Conservation (phyloP, 2,329 filamentous ascomycete genomes). For the Periglandula ipomoeae region DNA sequence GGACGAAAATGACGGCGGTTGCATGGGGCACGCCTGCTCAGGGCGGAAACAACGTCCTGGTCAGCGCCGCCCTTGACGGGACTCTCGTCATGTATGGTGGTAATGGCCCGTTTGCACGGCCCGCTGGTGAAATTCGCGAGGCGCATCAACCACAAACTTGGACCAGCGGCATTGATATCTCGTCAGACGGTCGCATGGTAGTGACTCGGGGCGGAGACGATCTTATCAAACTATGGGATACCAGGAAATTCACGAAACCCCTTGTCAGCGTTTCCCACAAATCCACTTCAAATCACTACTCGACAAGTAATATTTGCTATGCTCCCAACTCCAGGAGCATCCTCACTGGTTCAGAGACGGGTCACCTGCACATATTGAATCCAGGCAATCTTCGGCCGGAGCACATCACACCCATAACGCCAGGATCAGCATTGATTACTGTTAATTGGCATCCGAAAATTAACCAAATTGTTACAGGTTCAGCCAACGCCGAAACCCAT, state of each 20-base stretch:
- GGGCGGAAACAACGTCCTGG: conserved; percentile 69
- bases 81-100: conserved; percentile 88
- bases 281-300: conserved; percentile 76
- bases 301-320: conserved; percentile 82
- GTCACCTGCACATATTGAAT: conserved; percentile 86
- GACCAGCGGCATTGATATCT: conserved; percentile 89
- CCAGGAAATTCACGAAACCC: conserved; percentile 85
- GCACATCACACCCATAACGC: conserved; percentile 80
- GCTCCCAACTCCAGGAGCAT: conserved; percentile 76
- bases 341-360: conserved; percentile 78
- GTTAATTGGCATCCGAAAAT: conserved; percentile 90
- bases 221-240: conserved; percentile 94
- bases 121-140: conserved; percentile 71
- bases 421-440: conserved; percentile 70
- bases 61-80: conserved; percentile 79
- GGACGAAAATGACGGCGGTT: conserved; percentile 89
- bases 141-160: conserved; percentile 79
- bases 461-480: conserved; percentile 93
- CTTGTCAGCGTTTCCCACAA: conserved; percentile 69
- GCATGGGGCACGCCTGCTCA: conserved; percentile 72
- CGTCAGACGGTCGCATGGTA: conserved; percentile 79
- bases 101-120: conserved; percentile 75
- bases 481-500: conserved; percentile 81
- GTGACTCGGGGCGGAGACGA: conserved; percentile 88
- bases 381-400: conserved; percentile 82